Conservation (phyloP, 1,284 basidiomycete species). For the Ganoderma lucidum region DNA sequence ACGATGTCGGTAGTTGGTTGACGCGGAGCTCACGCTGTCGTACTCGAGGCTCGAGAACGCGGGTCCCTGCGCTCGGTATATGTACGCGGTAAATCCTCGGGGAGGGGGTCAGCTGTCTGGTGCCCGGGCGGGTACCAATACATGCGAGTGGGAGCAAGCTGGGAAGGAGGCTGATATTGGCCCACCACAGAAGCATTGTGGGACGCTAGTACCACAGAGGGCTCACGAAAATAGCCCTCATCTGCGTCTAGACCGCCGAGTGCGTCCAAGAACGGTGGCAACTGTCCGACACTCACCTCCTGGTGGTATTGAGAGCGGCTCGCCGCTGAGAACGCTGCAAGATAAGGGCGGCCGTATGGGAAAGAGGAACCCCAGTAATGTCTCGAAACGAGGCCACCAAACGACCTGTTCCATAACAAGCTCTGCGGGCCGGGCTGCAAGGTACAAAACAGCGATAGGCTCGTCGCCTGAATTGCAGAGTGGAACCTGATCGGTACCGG, state of each 20-base stretch:
- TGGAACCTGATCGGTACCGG: conserved; percentile 3
- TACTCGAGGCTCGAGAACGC: conserved; percentile 3
- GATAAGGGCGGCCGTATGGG: neutral
- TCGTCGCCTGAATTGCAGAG: neutral
- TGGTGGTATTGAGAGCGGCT: neutral
- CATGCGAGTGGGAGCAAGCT: neutral
- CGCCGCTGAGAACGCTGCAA: neutral
- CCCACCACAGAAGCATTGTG: conserved; percentile 2
- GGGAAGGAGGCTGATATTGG: neutral
- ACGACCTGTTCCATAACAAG: neutral
- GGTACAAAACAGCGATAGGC: neutral
- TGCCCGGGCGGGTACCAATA: conserved; percentile 8
- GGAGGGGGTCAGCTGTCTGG: conserved; percentile 25
- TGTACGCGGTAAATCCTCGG: conserved; percentile 30
- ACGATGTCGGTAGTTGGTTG: neutral
- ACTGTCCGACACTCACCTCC: neutral
- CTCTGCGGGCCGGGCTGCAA: neutral
- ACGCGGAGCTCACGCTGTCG: neutral
- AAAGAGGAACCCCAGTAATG: neutral
- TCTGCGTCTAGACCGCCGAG: neutral
- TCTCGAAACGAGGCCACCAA: neutral
- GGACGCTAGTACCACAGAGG: neutral
- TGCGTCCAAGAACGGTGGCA: neutral
- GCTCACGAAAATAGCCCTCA: neutral
- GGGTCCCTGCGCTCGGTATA: conserved; percentile 23